These are phyloP conservation scores for Fusarium nurragi DNA, from an alignment of 2,329 filamentous ascomycete genomes.

Conservation along the genomic window DNA sequence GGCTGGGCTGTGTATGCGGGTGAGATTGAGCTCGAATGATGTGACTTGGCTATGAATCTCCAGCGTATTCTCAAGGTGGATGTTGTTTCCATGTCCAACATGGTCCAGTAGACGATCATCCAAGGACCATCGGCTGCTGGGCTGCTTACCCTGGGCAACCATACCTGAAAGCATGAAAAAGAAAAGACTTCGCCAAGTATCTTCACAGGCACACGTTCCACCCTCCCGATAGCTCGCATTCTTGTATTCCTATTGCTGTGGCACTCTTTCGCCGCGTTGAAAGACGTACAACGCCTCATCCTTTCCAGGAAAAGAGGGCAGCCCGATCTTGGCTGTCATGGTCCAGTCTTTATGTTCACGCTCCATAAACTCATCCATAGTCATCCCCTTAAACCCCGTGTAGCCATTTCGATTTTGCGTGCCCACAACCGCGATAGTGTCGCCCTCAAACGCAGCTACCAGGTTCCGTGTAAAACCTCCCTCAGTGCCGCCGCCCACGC, in stretches of 20 bases:
- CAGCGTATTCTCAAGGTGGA: too few relatives aligned
- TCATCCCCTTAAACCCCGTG: constrained; percentile 71
- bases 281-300: constrained; percentile 80
- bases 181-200: background rate
- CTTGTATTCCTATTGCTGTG: constrained; percentile 24
- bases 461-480: constrained; percentile 71
- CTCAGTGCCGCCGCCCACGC: constrained; percentile 70
- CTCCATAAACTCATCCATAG: constrained; percentile 73
- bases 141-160: background rate
- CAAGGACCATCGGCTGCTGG: background rate
- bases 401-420: constrained; percentile 81
- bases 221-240: background rate
- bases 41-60: constrained; percentile 1
- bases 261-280: constrained; percentile 56
- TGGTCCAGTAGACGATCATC: background rate
- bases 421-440: constrained; percentile 75
- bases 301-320: constrained; percentile 80
- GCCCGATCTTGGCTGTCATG: constrained; percentile 69
- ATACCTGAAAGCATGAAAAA: background rate
- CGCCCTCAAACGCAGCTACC: constrained; percentile 68
- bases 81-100: background rate
- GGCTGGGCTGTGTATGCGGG: constrained; percentile 11
- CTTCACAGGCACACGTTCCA: background rate
- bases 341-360: constrained; percentile 66
- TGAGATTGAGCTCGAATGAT: constrained; percentile 2